Base-by-base conservation (phyloP, 306 rosid genomes). In the Delonix regia region DNA sequence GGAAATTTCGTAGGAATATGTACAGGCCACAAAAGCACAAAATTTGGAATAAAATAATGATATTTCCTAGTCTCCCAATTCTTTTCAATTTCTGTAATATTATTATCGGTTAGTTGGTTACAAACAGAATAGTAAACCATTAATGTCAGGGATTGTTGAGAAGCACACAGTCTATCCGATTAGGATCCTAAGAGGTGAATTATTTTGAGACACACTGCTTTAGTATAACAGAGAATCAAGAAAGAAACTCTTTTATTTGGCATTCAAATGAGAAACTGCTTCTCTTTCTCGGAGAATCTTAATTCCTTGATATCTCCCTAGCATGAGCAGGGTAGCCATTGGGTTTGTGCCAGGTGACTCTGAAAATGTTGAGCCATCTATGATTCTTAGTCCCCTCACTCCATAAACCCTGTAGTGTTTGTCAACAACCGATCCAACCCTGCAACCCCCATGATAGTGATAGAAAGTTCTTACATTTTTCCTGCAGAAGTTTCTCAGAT, bases 281-380 rank as follows among this genome's bases (percentile, higher is more conserved):
- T 74, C 69, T 69, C 86, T 76, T 66, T 86, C 87, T 62, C 60
- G 21, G 9, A 87, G 84, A 79, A 93, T 89, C 79, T 85, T 81
- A 38, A 89, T 76, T 80, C 94, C 97, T 89, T 86, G 94, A 68
- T 86, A 89, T 68, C 97, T 91, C 60, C 96, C 96, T 11, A 90
- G 87, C 97, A 93, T 90, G 24, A 93, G 74, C 52, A 87, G 53
- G 16, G 96, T 86, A 9, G 92, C 92, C 92, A 89, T 87, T 63
- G 96, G 96, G 67, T 93, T 89, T 80, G 94, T 89, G 24, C 97
- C 92, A 11, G 96, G 96, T 68, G 97, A 85, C 42, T 86, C 92
- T 3, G 82, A 66, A 48, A 89, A 84, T 1, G 96, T 90, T 62
- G 97, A 93, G 49, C 92, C 96, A 77, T 90, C 97, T 56, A 90